Evolutionary conservation across 2,329 filamentous ascomycete genomes (phyloP).

Genomic region (Stachybotrys chlorohalonatus): DNA sequence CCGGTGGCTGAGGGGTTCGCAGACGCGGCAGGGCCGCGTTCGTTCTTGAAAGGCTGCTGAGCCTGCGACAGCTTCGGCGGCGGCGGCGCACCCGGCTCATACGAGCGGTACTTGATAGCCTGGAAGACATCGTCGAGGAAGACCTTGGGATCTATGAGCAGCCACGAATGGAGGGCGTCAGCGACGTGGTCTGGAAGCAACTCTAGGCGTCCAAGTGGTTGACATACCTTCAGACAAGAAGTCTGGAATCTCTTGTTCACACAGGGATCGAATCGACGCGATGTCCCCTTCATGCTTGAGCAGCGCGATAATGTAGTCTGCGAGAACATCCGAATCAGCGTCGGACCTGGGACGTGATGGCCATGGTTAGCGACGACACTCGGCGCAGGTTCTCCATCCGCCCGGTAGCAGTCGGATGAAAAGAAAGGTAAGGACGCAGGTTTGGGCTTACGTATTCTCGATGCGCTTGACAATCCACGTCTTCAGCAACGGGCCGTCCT

Average conservation of each 20-base stretch:
- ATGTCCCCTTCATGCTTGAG: conserved; percentile 60
- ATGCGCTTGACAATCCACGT: conserved; percentile 70
- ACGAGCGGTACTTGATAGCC: conserved; percentile 53
- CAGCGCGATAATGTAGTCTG: conserved; percentile 75
- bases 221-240: conserved; percentile 57
- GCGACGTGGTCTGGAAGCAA: neutral
- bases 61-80: conserved; percentile 19
- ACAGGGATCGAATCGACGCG: conserved; percentile 56
- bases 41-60: conserved; percentile 4
- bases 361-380: conserved; percentile 2
- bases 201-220: neutral
- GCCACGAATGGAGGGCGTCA: conserved; percentile 2
- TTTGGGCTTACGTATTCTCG: conserved; percentile 50
- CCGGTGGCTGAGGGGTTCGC: conserved; percentile 3
- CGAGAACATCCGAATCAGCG: conserved; percentile 72
- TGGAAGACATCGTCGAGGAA: conserved; percentile 67
- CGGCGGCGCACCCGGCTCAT: conserved; percentile 44
- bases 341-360: conserved; percentile 48
- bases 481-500: conserved; percentile 57
- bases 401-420: conserved; percentile 1
- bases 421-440: neutral
- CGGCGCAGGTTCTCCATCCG: conserved; percentile 2
- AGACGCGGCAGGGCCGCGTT: neutral
- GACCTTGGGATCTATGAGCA: conserved; percentile 21
- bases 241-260: conserved; percentile 63